A percentile compares a stretch with the other conserved stretches of the same genome.
phyloP scores from a whole-genome alignment of 2,329 filamentous ascomycete genomes.

The Colletotrichum caudatum region DNA sequence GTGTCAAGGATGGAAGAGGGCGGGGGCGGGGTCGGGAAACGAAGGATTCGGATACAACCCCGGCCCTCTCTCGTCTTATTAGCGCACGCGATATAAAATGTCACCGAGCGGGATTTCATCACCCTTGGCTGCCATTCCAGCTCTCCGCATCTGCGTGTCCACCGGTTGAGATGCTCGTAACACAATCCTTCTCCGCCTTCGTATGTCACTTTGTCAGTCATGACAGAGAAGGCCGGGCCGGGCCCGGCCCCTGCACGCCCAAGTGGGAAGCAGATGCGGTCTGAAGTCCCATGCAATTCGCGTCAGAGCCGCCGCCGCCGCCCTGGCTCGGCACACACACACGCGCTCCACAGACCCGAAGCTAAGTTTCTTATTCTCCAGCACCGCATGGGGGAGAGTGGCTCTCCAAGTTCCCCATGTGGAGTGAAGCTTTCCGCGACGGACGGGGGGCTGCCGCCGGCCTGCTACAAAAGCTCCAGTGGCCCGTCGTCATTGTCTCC shows the following conservation, averaged over 20 bases:
- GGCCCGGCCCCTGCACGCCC: not conserved
- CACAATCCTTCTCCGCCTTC: not conserved
- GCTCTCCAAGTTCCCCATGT: constrained; percentile 22
- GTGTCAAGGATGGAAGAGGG: not conserved
- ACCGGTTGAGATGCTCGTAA: not conserved
- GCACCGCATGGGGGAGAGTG: constrained; percentile 26
- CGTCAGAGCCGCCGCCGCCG: constrained; percentile 6
- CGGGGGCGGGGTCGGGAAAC: not conserved
- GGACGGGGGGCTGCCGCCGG: constrained; percentile 2
- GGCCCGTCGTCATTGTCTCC: not conserved
- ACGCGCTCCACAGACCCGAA: not conserved
- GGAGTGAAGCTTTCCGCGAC: constrained; percentile 24
- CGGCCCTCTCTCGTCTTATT: not conserved
- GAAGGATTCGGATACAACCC: not conserved
- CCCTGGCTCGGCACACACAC: not conserved
- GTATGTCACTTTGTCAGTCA: constrained; percentile 5
- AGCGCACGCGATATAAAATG: not conserved
- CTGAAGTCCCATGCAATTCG: not conserved
- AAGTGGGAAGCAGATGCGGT: not conserved
- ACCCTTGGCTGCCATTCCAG: not conserved
- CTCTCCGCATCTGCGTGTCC: not conserved
- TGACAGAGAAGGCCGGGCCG: constrained; percentile 9
- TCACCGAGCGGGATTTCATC: not conserved
- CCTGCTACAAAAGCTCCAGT: constrained; percentile 15
- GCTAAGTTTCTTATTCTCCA: not conserved